Base-by-base conservation (phyloP, 306 rosid species). In the Oemleria cerasiformis region DNA sequence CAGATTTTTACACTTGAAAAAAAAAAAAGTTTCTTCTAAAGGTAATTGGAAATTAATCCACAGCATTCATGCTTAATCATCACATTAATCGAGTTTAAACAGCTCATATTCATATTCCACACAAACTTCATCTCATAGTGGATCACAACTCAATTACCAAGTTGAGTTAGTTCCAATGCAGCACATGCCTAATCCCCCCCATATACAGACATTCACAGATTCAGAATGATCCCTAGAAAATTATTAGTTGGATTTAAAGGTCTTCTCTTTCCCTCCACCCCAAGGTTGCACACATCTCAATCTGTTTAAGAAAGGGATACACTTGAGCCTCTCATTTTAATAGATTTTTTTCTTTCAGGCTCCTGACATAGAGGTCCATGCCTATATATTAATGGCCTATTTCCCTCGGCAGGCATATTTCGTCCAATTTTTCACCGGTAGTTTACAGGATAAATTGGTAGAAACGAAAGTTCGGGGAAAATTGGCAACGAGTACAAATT, bases 231-330 rank as follows among this genome's bases (percentile, higher is more conserved):
- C 41, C 40, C 40, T 36, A 30, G 36, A 58, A 25, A 58, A 58
- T 58, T 30, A 58, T 13, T 14, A 0, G 1, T 56, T 4, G 39
- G 39, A 12, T 56, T 56, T 56, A 4, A n/a, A 17, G 14, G 21
- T 5, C 23, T 2, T 51, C 36, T 30, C 36, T 30, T 30, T 30
- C 36, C 36, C 50, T 45, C 5, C 14, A 15, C 50, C 50, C 12
- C 50, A 45, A 45, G 50, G 17, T 5, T 56, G 38, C 23, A 53
- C 45, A 17, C 11, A 41, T 23, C 72, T 42, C 65, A 21, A 56
- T 25, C 51, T 23, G 64, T 70, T 21, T 60, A 60, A 17, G 3
- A 58, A 58, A 58, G 19, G 63, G 63, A 58, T 13, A 58, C 41
- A 58, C n/a, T 25, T 30, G 42, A 13, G 41, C 63, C 19, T 30